These are phyloP conservation scores for Diaporthe caulivora DNA, from an alignment of 2,329 filamentous ascomycete species.

Conservation along the genomic window DNA sequence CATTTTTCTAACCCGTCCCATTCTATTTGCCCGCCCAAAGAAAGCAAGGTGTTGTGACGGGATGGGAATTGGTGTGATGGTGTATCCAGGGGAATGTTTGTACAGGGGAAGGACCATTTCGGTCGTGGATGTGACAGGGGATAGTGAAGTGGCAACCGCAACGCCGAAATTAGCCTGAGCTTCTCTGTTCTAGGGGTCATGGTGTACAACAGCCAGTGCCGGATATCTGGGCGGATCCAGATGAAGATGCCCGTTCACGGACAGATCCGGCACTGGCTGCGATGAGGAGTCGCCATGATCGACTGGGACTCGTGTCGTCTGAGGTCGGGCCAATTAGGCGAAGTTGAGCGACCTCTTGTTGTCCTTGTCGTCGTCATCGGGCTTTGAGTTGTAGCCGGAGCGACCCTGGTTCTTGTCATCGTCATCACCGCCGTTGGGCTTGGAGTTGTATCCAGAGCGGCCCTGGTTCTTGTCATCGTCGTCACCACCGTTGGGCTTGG, in stretches of 20 bases:
- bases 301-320: slow-evolving; percentile 17
- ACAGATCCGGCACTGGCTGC: slow-evolving; percentile 18
- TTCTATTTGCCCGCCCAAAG: slow-evolving; percentile 15
- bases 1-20: background rate
- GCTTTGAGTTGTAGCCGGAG: slow-evolving; percentile 58
- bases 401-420: slow-evolving; percentile 55
- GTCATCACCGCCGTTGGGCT: slow-evolving; percentile 42
- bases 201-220: slow-evolving; percentile 33
- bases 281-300: slow-evolving; percentile 23
- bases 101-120: slow-evolving; percentile 29
- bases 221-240: background rate
- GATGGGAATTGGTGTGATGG: background rate
- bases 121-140: slow-evolving; percentile 6
- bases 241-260: slow-evolving; percentile 20
- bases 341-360: slow-evolving; percentile 46
- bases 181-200: slow-evolving; percentile 28
- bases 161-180: slow-evolving; percentile 34
- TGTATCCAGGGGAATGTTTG: background rate
- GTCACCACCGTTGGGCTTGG: slow-evolving; percentile 48
- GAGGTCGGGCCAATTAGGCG: slow-evolving; percentile 42
- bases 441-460: slow-evolving; percentile 60
- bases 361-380: slow-evolving; percentile 45
- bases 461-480: slow-evolving; percentile 54
- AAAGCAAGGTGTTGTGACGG: slow-evolving; percentile 31
- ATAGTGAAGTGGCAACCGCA: slow-evolving; percentile 34